phyloP scores from a whole-genome alignment of 768 basidiomycete genomes.

The Kwoniella bestiolae region DNA sequence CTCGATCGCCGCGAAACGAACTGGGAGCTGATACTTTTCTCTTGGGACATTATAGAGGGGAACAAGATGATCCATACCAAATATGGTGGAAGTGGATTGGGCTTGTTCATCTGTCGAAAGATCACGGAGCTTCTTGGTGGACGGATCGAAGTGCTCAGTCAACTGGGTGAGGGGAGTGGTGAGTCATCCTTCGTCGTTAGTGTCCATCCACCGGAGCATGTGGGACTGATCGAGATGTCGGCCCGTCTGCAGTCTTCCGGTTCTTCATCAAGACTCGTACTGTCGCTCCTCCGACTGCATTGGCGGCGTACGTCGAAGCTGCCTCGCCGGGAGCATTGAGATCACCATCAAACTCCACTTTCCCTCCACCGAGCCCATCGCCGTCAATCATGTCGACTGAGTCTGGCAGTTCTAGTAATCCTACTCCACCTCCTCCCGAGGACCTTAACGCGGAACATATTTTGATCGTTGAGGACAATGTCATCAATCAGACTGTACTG shows the following conservation, averaged over 20 bases:
- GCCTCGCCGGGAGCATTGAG: slow-evolving; percentile 1
- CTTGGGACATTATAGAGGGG: slow-evolving; percentile 28
- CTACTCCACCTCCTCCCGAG: slow-evolving; percentile 15
- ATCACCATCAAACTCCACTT: slow-evolving; percentile 7
- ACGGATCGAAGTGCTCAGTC: slow-evolving; percentile 52
- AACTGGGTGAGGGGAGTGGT: slow-evolving; percentile 47
- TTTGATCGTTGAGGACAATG: slow-evolving; percentile 53
- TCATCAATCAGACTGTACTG: slow-evolving; percentile 55
- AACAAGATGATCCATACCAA: slow-evolving; percentile 52
- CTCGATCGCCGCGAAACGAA: too few relatives aligned
- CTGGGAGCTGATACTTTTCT: too few relatives aligned
- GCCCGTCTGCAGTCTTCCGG: slow-evolving; percentile 42
- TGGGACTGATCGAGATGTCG: not conserved
- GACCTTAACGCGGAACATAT: slow-evolving; percentile 24
- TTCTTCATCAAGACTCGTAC: slow-evolving; percentile 51
- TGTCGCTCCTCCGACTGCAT: slow-evolving; percentile 27
- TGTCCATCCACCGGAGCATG: not conserved
- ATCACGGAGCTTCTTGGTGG: slow-evolving; percentile 55
- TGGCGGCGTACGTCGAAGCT: slow-evolving; percentile 21
- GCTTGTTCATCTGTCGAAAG: slow-evolving; percentile 53
- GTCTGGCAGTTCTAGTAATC: slow-evolving; percentile 7
- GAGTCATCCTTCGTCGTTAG: not conserved
- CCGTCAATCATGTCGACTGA: slow-evolving; percentile 20
- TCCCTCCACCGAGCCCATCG: not conserved
- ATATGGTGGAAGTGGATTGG: slow-evolving; percentile 56